Conservation (phyloP, 495 filamentous ascomycete species). For the Aspergillus olivimuriae region DNA sequence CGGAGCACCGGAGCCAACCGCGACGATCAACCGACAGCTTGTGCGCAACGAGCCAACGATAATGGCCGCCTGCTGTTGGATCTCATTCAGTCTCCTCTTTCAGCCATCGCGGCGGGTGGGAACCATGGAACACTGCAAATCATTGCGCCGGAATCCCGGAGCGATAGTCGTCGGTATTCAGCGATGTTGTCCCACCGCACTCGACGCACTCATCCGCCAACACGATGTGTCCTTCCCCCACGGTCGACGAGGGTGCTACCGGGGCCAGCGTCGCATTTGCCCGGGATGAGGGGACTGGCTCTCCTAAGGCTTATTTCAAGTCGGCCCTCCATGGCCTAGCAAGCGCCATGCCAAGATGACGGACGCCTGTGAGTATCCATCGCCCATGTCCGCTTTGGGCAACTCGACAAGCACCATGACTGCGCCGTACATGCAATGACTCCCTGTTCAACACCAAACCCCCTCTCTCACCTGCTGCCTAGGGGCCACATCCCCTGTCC, state of each 20-base stretch:
- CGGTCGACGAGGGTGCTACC: too few species aligned
- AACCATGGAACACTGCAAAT: neutral
- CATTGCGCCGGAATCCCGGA: neutral
- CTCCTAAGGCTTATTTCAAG: neutral
- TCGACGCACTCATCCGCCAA: too few species aligned
- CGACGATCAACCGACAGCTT: constrained; percentile 27
- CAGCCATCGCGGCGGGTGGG: too few species aligned
- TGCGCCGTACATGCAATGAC: constrained; percentile 19
- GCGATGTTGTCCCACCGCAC: too few species aligned
- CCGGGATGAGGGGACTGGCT: too few species aligned
- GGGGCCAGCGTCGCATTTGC: too few species aligned
- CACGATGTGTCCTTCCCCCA: too few species aligned
- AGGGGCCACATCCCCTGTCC: neutral
- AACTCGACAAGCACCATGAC: constrained; percentile 22
- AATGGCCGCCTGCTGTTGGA: too few species aligned
- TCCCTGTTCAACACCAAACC: neutral
- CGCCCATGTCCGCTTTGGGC: constrained; percentile 10
- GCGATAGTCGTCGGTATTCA: neutral
- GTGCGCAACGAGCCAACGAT: constrained; percentile 4
- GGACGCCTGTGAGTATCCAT: constrained; percentile 20
- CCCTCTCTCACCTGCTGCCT: neutral
- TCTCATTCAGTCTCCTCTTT: too few species aligned
- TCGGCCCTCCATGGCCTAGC: constrained; percentile 2
- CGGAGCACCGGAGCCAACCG: constrained; percentile 19
- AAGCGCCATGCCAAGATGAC: constrained; percentile 38